These are phyloP conservation scores for Melocanna baccifera DNA, from an alignment of 176 grass and related monocot species.

Conservation along the genomic window DNA sequence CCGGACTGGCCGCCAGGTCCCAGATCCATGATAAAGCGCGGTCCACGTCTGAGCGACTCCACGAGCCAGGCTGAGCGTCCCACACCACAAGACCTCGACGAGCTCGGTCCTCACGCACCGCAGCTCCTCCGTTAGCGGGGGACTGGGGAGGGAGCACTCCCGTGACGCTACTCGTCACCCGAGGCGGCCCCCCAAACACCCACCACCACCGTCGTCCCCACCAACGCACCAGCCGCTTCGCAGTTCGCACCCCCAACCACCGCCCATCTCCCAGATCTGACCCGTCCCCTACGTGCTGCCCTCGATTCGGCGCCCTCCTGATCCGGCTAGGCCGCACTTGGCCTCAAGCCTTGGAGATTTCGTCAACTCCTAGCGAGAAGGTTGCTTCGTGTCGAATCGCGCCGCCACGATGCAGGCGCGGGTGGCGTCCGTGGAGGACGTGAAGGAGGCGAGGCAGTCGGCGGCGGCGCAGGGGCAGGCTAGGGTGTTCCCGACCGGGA, in stretches of 20 bases:
- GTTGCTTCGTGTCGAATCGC: not conserved
- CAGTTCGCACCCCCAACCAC: conserved; percentile 23
- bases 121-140: too few relatives aligned
- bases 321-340: conserved; percentile 24
- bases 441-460: conserved; percentile 57
- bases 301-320: conserved; percentile 29
- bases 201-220: not conserved
- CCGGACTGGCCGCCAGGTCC: too few relatives aligned
- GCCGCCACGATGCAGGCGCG: conserved; percentile 51
- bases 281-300: not conserved
- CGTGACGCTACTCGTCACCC: too few relatives aligned
- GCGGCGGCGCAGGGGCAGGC: conserved; percentile 32
- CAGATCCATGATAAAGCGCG: too few relatives aligned
- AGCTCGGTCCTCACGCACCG: too few relatives aligned
- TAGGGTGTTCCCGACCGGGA: conserved; percentile 41
- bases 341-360: conserved; percentile 33
- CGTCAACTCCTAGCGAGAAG: not conserved
- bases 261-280: conserved; percentile 35
- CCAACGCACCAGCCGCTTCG: not conserved
- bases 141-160: too few relatives aligned
- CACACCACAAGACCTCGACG: too few relatives aligned
- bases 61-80: accelerated
- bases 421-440: conserved; percentile 77
- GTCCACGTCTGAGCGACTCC: too few relatives aligned
- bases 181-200: not conserved